Evolutionary conservation across 2,329 filamentous ascomycete genomes (phyloP).

Genomic region (Aspergillus persii): DNA sequence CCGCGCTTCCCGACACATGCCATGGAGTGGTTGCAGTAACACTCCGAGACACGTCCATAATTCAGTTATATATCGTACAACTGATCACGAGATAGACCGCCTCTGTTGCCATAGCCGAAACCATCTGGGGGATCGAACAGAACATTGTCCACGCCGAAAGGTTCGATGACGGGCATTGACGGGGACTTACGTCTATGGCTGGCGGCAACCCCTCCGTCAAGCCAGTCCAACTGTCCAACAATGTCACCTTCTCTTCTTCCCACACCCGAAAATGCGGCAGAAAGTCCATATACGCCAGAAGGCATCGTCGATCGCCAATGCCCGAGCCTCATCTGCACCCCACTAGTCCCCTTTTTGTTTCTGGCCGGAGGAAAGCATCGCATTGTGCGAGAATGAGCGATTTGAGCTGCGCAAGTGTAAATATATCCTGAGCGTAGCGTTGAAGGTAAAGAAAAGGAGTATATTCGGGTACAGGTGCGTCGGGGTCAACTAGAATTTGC

Average conservation of each 20-base stretch:
- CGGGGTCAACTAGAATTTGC: slow-evolving; percentile 42
- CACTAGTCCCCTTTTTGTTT: slow-evolving; percentile 55
- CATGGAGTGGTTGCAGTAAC: slow-evolving; percentile 56
- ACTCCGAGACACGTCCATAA: slow-evolving; percentile 61
- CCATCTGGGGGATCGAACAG: slow-evolving; percentile 56
- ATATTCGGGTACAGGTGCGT: slow-evolving; percentile 52
- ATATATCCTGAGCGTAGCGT: slow-evolving; percentile 53
- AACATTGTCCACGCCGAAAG: slow-evolving; percentile 52
- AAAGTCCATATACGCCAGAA: slow-evolving; percentile 67
- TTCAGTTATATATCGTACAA: slow-evolving; percentile 66
- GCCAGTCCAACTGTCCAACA: slow-evolving; percentile 61
- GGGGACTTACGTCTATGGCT: slow-evolving; percentile 42
- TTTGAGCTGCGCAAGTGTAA: slow-evolving; percentile 55
- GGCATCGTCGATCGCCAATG: slow-evolving; percentile 58
- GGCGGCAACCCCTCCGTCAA: slow-evolving; percentile 56
- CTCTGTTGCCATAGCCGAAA: slow-evolving; percentile 58
- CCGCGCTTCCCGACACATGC: slow-evolving; percentile 54
- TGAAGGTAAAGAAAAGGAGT: slow-evolving; percentile 53
- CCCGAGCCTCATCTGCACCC: slow-evolving; percentile 47
- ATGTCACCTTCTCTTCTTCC: slow-evolving; percentile 60
- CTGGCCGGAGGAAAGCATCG: slow-evolving; percentile 55
- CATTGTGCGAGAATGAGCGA: slow-evolving; percentile 56
- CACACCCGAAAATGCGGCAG: slow-evolving; percentile 61
- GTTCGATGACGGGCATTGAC: slow-evolving; percentile 46
- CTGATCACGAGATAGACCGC: slow-evolving; percentile 54